Base-by-base conservation (phyloP, 2,329 filamentous ascomycete genomes). In the Westerdykella sp. region DNA sequence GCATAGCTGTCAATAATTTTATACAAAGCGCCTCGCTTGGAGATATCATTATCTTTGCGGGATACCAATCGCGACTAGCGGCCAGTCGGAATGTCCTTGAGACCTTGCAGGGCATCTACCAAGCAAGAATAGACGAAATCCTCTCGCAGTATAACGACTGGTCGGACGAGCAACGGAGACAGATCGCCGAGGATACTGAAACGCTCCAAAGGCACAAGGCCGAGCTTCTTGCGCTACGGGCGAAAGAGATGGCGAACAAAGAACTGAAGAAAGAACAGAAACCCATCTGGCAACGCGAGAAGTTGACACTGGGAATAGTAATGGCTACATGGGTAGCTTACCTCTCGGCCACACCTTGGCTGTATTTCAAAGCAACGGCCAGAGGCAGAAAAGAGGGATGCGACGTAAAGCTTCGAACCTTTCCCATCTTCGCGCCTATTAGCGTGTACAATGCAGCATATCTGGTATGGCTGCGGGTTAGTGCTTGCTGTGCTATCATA, bases 381-480 rank as follows among this genome's bases (percentile, higher is more conserved):
- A 39, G 18, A 14, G 37, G 37, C 13, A 39, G 21, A 39, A 39
- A 39, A n/a, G 37, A 39, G 7, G 37, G 37, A 23, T 39, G 37
- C 23, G 21, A 39, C 37, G n/a, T 39, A 3, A 39, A 22, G 15
- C 18, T 39, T 21, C 23, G 18, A 21, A 23, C 23, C 14, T 28
- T 28, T 28, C 25, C 25, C 11, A 9, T 39, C 14, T 39, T 16
- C 14, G 37, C 37, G 9, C 14, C 37, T 21, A 39, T 39, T 14
- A 39, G 37, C 14, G 16, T 39, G 7, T 39, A 39, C 37, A 39
- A 39, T 21, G 18, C n/a, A 23, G 18, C 18, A 13, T 39, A 23
- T 14, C 18, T 16, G 7, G 9, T 13, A 39, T 39, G 18, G 13
- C 37, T 39, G 7, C 37, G 37, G 9, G 3, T 39, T 16, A 15